Evolutionary conservation across 306 rosid genomes (phyloP).

Genomic region (Cucumis hystrix): DNA sequence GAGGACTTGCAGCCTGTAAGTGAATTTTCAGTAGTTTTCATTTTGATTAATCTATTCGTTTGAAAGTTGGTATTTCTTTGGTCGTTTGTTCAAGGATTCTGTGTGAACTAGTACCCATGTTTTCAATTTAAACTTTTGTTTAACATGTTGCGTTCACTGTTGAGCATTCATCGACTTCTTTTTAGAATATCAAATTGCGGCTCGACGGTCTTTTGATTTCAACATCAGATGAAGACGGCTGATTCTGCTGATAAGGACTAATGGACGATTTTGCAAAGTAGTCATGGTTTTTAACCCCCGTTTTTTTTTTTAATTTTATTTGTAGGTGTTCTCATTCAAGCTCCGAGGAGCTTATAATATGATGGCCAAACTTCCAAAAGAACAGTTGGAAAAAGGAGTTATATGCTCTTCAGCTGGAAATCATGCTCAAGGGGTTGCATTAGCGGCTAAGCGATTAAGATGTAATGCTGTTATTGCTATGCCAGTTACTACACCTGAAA

Average conservation of each 20-base stretch:
- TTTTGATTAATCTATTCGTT: neutral
- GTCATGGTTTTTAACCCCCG: neutral
- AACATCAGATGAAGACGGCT: neutral
- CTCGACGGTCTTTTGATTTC: neutral
- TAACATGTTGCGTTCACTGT: neutral
- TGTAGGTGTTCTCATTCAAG: constrained; percentile 87
- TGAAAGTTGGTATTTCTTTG: neutral
- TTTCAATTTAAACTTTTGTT: neutral
- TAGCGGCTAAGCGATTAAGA: constrained; percentile 61
- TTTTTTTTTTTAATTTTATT: neutral
- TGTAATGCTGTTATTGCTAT: constrained; percentile 76
- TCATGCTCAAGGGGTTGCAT: constrained; percentile 98
- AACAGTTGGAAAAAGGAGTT: constrained; percentile 65
- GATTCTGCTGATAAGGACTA: neutral
- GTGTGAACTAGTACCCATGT: neutral
- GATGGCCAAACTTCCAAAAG: constrained; percentile 76
- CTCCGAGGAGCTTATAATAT: constrained; percentile 93
- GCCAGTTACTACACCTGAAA: constrained; percentile 89
- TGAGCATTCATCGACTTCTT: neutral
- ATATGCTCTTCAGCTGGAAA: constrained; percentile 97
- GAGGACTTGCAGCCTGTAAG: constrained; percentile 90
- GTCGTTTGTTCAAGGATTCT: neutral
- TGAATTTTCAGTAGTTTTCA: neutral
- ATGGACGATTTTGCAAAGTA: neutral
- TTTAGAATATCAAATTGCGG: neutral